phyloP scores from a whole-genome alignment of 805 yeast genomes.

The Wickerhamomyces silvicola region DNA sequence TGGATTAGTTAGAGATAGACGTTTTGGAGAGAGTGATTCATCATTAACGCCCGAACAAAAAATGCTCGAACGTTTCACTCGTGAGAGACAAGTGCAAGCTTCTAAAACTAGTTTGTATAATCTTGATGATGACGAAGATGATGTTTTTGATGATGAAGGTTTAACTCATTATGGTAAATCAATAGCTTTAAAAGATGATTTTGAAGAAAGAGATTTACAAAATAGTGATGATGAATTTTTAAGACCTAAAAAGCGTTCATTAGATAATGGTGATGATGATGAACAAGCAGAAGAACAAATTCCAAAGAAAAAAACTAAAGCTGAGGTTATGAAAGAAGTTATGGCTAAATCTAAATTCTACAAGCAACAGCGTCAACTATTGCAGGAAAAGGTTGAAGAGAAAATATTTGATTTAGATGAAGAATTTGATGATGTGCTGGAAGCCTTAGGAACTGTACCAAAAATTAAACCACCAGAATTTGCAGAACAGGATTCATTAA shows the following conservation, averaged over 20 bases:
- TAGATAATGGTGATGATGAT: constrained; percentile 32
- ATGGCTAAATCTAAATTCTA: constrained; percentile 77
- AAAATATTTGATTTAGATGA: constrained; percentile 66
- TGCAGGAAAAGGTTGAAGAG: constrained; percentile 52
- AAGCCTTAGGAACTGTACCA: constrained; percentile 34
- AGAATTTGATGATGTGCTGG: constrained; percentile 64
- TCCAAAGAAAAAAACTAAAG: constrained; percentile 64
- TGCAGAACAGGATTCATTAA: constrained; percentile 33
- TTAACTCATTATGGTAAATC: constrained; percentile 80
- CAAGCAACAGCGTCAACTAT: constrained; percentile 67
- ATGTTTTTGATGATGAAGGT: constrained; percentile 32
- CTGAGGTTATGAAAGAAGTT: constrained; percentile 81
- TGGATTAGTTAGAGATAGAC: constrained; percentile 77
- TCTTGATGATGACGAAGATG: constrained; percentile 53
- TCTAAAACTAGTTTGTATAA: constrained; percentile 58
- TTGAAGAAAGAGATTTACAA: constrained; percentile 41
- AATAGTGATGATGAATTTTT: constrained; percentile 29
- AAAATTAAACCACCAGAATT: constrained; percentile 17
- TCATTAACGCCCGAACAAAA: constrained; percentile 79
- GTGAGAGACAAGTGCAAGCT: constrained; percentile 68
- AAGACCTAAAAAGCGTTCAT: constrained; percentile 28
- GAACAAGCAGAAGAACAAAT: constrained; percentile 36
- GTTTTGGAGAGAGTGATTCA: constrained; percentile 84
- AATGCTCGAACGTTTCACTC: constrained; percentile 91
- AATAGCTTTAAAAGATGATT: constrained; percentile 52